Conservation (phyloP, 352 stramenopile species). For the Globisporangium camurandrum region DNA sequence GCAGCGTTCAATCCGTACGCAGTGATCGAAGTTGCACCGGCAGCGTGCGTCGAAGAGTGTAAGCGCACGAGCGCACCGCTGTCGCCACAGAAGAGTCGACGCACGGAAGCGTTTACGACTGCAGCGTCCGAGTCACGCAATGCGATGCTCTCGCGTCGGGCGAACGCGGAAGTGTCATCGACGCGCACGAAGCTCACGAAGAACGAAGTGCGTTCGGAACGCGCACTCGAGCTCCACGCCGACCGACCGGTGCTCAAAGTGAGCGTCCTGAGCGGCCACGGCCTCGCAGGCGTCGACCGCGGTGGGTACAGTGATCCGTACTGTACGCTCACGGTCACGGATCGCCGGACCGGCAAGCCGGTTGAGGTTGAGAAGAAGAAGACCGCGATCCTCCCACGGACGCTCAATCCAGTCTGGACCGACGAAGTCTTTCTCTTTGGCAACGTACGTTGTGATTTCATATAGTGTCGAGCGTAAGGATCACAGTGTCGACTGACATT, state of each 20-base stretch:
- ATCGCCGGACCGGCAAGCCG: slow-evolving; percentile 31
- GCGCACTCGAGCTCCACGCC: slow-evolving; percentile 16
- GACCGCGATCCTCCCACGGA: slow-evolving; percentile 56
- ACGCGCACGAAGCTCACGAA: slow-evolving; percentile 41
- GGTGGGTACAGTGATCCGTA: slow-evolving; percentile 72
- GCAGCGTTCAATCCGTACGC: slow-evolving; percentile 39
- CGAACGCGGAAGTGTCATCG: slow-evolving; percentile 46
- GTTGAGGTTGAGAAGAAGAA: slow-evolving; percentile 66
- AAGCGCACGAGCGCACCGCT: slow-evolving; percentile 36
- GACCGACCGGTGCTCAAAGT: slow-evolving; percentile 40
- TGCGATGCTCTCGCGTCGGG: slow-evolving; percentile 37
- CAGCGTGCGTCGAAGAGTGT: slow-evolving; percentile 43
- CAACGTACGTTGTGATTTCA: slow-evolving; percentile 40
- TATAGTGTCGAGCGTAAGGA: no score
- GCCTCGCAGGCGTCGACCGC: slow-evolving; percentile 42
- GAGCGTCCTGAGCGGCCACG: slow-evolving; percentile 52
- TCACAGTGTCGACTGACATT: no score
- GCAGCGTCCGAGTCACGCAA: slow-evolving; percentile 32
- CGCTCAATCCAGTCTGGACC: slow-evolving; percentile 62
- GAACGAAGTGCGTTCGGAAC: slow-evolving; percentile 56
- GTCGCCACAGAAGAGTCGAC: slow-evolving; percentile 42
- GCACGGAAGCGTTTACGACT: slow-evolving; percentile 22
- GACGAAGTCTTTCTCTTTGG: slow-evolving; percentile 59
- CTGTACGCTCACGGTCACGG: slow-evolving; percentile 53
- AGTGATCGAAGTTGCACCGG: slow-evolving; percentile 51